These are phyloP conservation scores for Barnettozyma botsteinii DNA, from an alignment of 805 yeast genomes.

Conservation along the genomic window DNA sequence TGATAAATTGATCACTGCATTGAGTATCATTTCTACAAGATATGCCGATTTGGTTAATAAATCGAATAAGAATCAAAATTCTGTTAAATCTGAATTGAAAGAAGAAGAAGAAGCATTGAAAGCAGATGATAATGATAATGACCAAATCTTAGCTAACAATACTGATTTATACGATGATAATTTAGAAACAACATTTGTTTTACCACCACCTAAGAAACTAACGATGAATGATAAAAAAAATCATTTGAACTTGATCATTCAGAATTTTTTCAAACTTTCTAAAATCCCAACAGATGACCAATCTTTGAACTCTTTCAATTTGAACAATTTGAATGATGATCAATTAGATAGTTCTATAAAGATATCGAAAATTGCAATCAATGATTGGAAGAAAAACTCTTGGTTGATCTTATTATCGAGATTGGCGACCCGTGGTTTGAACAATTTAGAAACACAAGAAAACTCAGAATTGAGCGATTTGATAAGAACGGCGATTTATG, in stretches of 20 bases:
- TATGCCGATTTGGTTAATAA: conserved; percentile 43
- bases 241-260: conserved; percentile 52
- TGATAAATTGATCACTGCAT: conserved; percentile 52
- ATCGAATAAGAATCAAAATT: conserved; percentile 4
- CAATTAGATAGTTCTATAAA: conserved; percentile 19
- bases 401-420: conserved; percentile 76
- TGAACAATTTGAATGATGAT: conserved; percentile 17
- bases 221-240: conserved; percentile 49
- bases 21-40: conserved; percentile 64
- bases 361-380: conserved; percentile 29
- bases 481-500: conserved; percentile 65
- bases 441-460: conserved; percentile 12
- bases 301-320: conserved; percentile 15
- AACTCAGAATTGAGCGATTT: conserved; percentile 44
- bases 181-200: conserved; percentile 39
- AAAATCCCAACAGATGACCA: conserved; percentile 23
- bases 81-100: conserved; percentile 27
- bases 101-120: conserved; percentile 24
- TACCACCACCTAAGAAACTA: conserved; percentile 55
- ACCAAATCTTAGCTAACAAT: conserved; percentile 8
- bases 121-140: conserved; percentile 24
- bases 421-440: conserved; percentile 76
- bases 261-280: conserved; percentile 50
- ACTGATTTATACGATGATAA: conserved; percentile 29
- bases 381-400: conserved; percentile 58